These are phyloP conservation scores for Tylopilus sp. DNA, from an alignment of 768 basidiomycete genomes.

Conservation along the genomic window DNA sequence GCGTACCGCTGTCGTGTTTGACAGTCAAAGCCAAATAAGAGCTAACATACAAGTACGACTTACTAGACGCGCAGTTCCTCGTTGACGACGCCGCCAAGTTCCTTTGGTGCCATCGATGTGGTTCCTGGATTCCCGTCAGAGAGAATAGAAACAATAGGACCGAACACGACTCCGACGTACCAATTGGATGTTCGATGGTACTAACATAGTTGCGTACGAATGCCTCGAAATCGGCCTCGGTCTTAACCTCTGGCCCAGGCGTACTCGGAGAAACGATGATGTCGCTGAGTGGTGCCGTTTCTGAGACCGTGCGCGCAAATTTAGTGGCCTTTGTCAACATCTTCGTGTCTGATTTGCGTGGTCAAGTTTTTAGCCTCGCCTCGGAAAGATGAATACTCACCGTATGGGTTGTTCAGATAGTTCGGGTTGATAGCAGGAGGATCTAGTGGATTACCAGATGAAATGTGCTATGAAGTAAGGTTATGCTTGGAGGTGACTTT, in stretches of 20 bases:
- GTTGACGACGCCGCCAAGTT: slow-evolving; percentile 16
- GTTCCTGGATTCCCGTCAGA: slow-evolving; percentile 11
- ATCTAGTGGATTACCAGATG: slow-evolving; percentile 9
- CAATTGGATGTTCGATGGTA: slow-evolving; percentile 9
- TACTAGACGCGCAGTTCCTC: slow-evolving; percentile 14
- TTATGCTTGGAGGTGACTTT: not conserved
- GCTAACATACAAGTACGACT: not conserved
- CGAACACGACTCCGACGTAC: not conserved
- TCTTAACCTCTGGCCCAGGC: slow-evolving; percentile 19
- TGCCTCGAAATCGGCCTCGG: slow-evolving; percentile 11
- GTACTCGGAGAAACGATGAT: slow-evolving; percentile 16
- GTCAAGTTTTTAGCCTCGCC: not conserved
- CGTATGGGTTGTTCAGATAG: slow-evolving; percentile 13
- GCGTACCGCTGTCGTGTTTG: slow-evolving; percentile 10
- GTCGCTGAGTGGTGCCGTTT: slow-evolving; percentile 14
- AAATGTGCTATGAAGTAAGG: slow-evolving; percentile 6
- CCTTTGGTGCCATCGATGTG: slow-evolving; percentile 13
- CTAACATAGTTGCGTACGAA: slow-evolving; percentile 1
- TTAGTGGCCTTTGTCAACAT: slow-evolving; percentile 14
- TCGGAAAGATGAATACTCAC: not conserved
- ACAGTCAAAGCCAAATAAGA: not conserved
- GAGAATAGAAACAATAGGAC: not conserved
- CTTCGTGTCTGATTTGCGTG: slow-evolving; percentile 6
- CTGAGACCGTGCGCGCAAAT: slow-evolving; percentile 13
- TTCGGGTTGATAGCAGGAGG: slow-evolving; percentile 12